Evolutionary conservation across 495 filamentous ascomycete species (phyloP).

Genomic region (Astrocystis sublimbata): DNA sequence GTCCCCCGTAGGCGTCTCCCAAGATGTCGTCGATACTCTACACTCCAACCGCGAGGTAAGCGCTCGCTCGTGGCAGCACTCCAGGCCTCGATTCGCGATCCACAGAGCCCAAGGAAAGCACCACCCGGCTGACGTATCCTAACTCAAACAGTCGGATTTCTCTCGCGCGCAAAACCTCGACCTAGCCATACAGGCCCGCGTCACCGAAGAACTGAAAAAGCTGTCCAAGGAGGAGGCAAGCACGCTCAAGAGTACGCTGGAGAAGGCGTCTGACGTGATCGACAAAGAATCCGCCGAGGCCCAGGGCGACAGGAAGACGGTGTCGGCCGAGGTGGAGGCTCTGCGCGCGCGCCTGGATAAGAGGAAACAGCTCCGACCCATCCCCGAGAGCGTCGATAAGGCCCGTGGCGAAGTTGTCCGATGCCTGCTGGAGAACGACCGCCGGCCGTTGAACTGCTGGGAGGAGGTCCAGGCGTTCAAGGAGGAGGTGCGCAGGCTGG

Average conservation of each 20-base stretch:
- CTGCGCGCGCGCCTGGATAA: constrained; percentile 72
- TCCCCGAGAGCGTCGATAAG: constrained; percentile 63
- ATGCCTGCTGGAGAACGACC: constrained; percentile 83
- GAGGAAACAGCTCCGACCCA: constrained; percentile 67
- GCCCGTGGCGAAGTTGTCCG: constrained; percentile 76
- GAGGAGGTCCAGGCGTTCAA: constrained; percentile 89
- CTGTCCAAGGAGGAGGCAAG: constrained; percentile 59
- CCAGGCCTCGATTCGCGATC: not conserved
- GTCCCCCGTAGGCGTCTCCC: constrained; percentile 83
- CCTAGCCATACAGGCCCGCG: constrained; percentile 84
- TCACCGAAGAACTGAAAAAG: constrained; percentile 77
- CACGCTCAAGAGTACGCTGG: constrained; percentile 62
- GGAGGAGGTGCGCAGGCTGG: constrained; percentile 78
- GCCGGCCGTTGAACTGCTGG: constrained; percentile 93
- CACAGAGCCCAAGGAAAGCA: not conserved
- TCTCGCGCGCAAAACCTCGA: constrained; percentile 82
- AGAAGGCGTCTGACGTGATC: constrained; percentile 53
- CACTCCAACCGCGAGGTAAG: constrained; percentile 83
- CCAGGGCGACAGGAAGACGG: constrained; percentile 36
- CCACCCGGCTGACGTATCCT: constrained; percentile 10
- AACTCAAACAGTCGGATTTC: constrained; percentile 67
- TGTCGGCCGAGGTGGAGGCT: constrained; percentile 69
- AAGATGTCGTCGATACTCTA: constrained; percentile 76
- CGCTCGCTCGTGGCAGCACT: constrained; percentile 15
- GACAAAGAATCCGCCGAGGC: constrained; percentile 20